A percentile compares a stretch with the other conserved stretches of the same genome.
Conservation (phyloP, 805 yeast species). For the Candida endomychidarum region DNA sequence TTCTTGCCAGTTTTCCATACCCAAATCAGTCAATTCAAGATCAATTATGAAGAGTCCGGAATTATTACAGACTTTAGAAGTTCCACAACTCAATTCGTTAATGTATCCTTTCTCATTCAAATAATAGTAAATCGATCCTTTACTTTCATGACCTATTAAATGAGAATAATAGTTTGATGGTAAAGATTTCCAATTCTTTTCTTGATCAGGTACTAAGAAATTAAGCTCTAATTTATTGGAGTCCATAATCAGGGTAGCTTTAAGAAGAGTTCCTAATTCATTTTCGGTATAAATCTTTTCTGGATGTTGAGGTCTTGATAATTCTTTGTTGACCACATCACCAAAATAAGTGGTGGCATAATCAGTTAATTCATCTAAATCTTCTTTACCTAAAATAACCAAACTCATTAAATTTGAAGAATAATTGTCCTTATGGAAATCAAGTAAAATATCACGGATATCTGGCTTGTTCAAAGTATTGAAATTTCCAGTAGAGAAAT, state of each 20-base stretch:
- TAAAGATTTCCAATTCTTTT: constrained; percentile 57
- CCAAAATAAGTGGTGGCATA: constrained; percentile 73
- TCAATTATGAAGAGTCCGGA: constrained; percentile 67
- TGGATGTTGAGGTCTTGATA: constrained; percentile 43
- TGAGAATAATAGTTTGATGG: constrained; percentile 77
- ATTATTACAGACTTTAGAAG: constrained; percentile 63
- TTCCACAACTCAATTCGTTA: constrained; percentile 72
- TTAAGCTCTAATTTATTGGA: constrained; percentile 61
- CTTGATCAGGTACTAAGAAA: constrained; percentile 72
- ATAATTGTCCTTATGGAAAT: constrained; percentile 70
- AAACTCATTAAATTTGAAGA: constrained; percentile 88
- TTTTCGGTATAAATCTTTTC: constrained; percentile 48
- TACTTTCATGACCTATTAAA: constrained; percentile 88
- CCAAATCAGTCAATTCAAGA: constrained; percentile 73
- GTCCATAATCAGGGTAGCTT: constrained; percentile 83
- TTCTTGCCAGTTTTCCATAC: constrained; percentile 61
- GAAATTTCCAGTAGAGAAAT: constrained; percentile 88
- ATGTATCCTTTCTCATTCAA: constrained; percentile 80
- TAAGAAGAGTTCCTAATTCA: constrained; percentile 54
- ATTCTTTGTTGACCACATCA: constrained; percentile 53
- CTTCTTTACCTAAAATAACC: constrained; percentile 80
- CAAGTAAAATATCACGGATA: constrained; percentile 76
- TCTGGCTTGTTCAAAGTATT: constrained; percentile 69
- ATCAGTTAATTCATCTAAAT: constrained; percentile 63
- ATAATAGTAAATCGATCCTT: constrained; percentile 74